Percentiles rank a stretch among this genome's conserved stretches.
Evolutionary conservation across 2,329 filamentous ascomycete genomes (phyloP).

Genomic region (Diaporthe longicolla): DNA sequence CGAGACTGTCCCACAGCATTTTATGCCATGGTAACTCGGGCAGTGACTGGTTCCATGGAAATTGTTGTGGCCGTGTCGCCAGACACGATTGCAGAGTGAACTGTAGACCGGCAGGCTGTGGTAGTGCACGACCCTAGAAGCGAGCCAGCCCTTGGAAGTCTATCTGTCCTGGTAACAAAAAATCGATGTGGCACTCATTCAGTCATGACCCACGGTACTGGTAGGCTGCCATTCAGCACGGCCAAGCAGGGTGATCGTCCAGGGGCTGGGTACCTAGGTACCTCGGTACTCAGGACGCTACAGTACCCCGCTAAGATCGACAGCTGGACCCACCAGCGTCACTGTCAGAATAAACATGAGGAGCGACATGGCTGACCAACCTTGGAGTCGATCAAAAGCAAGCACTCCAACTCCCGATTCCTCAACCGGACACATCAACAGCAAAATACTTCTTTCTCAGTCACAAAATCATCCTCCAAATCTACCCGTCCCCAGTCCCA

Average conservation of each 20-base stretch:
- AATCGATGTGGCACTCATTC: too few relatives aligned
- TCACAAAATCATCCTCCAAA: not conserved
- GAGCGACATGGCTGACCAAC: constrained; percentile 32
- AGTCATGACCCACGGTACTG: too few relatives aligned
- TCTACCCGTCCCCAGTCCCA: not conserved
- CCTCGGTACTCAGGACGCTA: not conserved
- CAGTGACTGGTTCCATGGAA: too few relatives aligned
- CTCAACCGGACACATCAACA: constrained; percentile 1
- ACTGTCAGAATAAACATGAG: constrained; percentile 27
- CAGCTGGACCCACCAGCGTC: constrained; percentile 4
- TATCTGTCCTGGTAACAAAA: too few relatives aligned
- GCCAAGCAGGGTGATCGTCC: constrained; percentile 10
- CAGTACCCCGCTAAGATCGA: constrained; percentile 29
- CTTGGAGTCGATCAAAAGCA: constrained; percentile 2
- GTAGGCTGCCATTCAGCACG: not conserved
- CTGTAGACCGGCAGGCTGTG: too few relatives aligned
- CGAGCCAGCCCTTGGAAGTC: not conserved
- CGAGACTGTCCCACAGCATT: too few relatives aligned
- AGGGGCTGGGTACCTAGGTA: constrained; percentile 3
- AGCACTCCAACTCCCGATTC: not conserved
- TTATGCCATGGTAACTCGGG: too few relatives aligned
- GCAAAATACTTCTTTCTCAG: not conserved
- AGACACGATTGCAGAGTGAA: too few relatives aligned
- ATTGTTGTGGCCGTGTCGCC: too few relatives aligned
- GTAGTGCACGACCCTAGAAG: too few relatives aligned